A percentile compares a stretch with the other conserved stretches of the same genome.
These are phyloP conservation scores for Cryptococcus sp. DNA, from an alignment of 1,284 basidiomycete genomes.

Conservation along the genomic window DNA sequence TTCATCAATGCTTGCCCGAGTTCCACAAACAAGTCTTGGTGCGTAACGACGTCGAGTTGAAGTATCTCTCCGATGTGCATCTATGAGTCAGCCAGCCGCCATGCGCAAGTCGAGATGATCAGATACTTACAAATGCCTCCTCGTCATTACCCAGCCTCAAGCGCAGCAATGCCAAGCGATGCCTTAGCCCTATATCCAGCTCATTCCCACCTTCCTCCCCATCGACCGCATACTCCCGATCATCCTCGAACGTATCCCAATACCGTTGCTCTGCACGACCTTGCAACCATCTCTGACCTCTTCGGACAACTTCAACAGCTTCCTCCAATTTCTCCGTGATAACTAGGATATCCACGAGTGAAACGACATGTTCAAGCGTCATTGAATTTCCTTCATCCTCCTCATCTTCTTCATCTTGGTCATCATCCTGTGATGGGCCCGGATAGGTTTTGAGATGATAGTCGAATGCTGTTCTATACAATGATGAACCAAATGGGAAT, in stretches of 20 bases:
- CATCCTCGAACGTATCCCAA: constrained; percentile 80
- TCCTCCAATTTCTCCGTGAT: constrained; percentile 63
- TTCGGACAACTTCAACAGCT: constrained; percentile 66
- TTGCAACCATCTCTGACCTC: constrained; percentile 83
- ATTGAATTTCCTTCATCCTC: constrained; percentile 24
- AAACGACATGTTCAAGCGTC: constrained; percentile 54
- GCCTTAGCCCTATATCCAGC: constrained; percentile 75
- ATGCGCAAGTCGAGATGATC: background rate
- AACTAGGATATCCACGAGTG: constrained; percentile 78
- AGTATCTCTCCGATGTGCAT: constrained; percentile 70
- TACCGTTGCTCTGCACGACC: constrained; percentile 63
- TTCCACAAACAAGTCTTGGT: constrained; percentile 71
- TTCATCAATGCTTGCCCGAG: constrained; percentile 81
- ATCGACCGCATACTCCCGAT: constrained; percentile 73
- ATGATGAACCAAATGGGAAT: constrained; percentile 58
- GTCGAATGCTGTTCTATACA: constrained; percentile 63
- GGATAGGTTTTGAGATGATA: constrained; percentile 51
- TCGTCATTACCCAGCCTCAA: constrained; percentile 73
- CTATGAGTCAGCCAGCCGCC: too few species aligned
- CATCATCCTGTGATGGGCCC: constrained; percentile 11
- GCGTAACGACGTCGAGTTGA: constrained; percentile 65
- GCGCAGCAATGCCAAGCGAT: constrained; percentile 79
- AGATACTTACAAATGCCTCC: constrained; percentile 70
- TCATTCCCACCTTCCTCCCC: constrained; percentile 55
- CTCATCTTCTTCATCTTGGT: constrained; percentile 13